Conservation (phyloP, 192 early-diverging fungal species). For the Jimgerdemannia lactiflua region DNA sequence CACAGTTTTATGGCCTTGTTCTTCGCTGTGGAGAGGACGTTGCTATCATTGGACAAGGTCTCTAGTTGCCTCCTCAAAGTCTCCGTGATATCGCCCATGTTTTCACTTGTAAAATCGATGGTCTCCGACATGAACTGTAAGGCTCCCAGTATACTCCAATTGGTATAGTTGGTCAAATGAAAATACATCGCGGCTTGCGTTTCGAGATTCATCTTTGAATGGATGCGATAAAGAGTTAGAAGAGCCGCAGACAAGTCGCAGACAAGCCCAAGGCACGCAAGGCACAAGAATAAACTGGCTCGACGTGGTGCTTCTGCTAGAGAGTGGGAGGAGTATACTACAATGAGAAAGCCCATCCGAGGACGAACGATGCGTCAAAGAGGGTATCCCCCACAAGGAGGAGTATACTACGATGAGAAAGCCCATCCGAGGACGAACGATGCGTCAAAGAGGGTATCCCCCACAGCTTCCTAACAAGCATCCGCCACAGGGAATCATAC, state of each 20-base stretch:
- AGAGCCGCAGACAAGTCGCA: constrained; percentile 2
- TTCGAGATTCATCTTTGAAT: constrained; percentile 12
- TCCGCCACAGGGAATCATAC: constrained; percentile 18
- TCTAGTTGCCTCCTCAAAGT: constrained; percentile 14
- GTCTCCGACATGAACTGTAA: constrained; percentile 6
- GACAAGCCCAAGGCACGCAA: constrained; percentile 5
- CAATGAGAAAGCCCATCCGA: constrained; percentile 10
- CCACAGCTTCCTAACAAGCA: constrained; percentile 14
- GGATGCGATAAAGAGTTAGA: constrained; percentile 1
- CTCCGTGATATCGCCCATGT: constrained; percentile 9
- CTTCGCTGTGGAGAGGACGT: constrained; percentile 7
- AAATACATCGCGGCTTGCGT: constrained; percentile 14
- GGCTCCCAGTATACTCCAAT: constrained; percentile 14
- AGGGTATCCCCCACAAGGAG: constrained; percentile 11
- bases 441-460: constrained; percentile 16
- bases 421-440: constrained; percentile 10
- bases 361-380: constrained; percentile 16
- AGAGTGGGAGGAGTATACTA: constrained; percentile 16
- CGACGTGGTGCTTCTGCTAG: constrained; percentile 17
- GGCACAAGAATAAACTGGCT: constrained; percentile 12
- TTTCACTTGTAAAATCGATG: constrained; percentile 21
- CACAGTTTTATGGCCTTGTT: constrained; percentile 15
- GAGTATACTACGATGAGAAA: constrained; percentile 15
- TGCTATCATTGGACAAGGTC: constrained; percentile 18
- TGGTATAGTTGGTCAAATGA: constrained; percentile 7